Base-by-base conservation (phyloP, 768 basidiomycete genomes). In the Boletus fagicola region DNA sequence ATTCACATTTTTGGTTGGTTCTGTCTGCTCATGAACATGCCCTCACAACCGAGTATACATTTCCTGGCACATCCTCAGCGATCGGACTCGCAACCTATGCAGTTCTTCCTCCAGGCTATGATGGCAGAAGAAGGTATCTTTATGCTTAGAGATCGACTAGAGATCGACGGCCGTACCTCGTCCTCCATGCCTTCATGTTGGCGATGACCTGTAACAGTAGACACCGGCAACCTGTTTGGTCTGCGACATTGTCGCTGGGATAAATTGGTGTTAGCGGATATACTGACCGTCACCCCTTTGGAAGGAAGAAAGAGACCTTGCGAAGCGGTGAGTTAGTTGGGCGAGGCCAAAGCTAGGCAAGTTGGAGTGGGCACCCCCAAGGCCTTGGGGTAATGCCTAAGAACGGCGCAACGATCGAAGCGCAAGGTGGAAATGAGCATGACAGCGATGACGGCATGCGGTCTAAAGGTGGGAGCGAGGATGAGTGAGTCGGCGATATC, bases 21-120 rank as follows among this genome's bases (percentile, higher is more conserved):
- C 10, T 5, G 18, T 42, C 51, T 48, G 15, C 16, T 59, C 35
- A 60, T 47, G 35, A 20, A 7, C 43, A n/a, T 45, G 4, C 15
- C 43, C 47, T 50, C 15, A 45, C 28, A 74, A 71, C 72, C 42
- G 71, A 62, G 42, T 72, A 72, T 54, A 68, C 71, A 38, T 70
- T 64, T 26, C 49, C 71, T 39, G 44, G 62, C 38, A 52, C 63
- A 6, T 57, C 69, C 18, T 61, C 67, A 15, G 45, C 55, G 13
- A 52, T 49, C 22, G 60, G 62, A 26, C 39, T 62, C 16, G 53
- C 59, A 36, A 22, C 54, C 18, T 67, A 69, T 49, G 13, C 58
- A 28, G 71, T 74, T 54, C 64, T 65, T 48, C 71, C 71, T 44
- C 71, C 72, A 24, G 59, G 63, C 13, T 72, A 72, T 48, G 71